Conservation (phyloP, 192 early-diverging fungal species). For the Kappamyces sp. region DNA sequence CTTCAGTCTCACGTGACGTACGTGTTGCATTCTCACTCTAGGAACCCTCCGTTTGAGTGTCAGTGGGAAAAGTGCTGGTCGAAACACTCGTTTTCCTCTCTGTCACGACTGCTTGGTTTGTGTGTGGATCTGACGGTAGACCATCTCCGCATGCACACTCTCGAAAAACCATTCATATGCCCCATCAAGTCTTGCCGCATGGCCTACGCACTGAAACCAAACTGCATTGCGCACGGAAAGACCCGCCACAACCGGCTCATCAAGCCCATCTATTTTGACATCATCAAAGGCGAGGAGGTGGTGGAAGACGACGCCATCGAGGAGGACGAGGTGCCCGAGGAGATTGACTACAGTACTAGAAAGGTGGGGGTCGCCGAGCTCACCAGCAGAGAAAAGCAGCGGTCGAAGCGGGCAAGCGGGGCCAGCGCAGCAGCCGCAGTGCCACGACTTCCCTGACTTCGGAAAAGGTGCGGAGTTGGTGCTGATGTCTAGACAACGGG, state of each 20-base stretch:
- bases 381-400: too few relatives aligned
- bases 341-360: not conserved
- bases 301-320: conserved; percentile 2
- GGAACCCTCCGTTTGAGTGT: too few relatives aligned
- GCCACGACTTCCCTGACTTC: too few relatives aligned
- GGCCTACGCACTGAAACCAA: conserved; percentile 22
- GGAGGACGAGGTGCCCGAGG: not conserved
- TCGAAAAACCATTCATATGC: conserved; percentile 24
- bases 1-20: too few relatives aligned
- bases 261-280: conserved; percentile 24
- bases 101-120: conserved; percentile 6
- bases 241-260: conserved; percentile 25
- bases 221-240: conserved; percentile 22
- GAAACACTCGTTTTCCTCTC: conserved; percentile 4
- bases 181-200: conserved; percentile 28
- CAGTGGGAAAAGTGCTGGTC: conserved; percentile 13
- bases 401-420: too few relatives aligned
- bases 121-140: conserved; percentile 13
- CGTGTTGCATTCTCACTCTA: too few relatives aligned
- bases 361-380: too few relatives aligned
- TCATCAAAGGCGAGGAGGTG: conserved; percentile 9
- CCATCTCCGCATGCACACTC: conserved; percentile 19
- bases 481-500: too few relatives aligned
- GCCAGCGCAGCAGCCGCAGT: too few relatives aligned
- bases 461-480: too few relatives aligned